Evolutionary conservation across 2,329 filamentous ascomycete genomes (phyloP).

Genomic region (Pestalotiopsis sp.): DNA sequence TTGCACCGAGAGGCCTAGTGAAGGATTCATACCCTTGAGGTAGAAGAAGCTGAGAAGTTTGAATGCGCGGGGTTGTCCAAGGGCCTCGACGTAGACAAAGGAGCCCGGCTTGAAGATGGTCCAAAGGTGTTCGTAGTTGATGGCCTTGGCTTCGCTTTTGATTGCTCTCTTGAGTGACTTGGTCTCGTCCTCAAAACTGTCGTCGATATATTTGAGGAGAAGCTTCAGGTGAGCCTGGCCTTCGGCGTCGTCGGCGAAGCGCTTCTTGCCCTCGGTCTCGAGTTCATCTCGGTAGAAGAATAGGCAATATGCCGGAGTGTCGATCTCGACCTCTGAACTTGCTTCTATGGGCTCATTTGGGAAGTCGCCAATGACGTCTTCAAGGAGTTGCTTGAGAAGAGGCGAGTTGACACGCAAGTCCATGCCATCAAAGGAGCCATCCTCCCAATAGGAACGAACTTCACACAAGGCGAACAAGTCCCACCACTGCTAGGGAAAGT

Average conservation of each 20-base stretch:
- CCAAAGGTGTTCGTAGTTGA: constrained; percentile 32
- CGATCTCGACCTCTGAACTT: constrained; percentile 25
- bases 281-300: constrained; percentile 30
- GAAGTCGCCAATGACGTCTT: constrained; percentile 31
- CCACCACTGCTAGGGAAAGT: constrained; percentile 26
- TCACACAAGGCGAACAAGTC: constrained; percentile 32
- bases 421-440: constrained; percentile 22
- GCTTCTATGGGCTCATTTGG: constrained; percentile 22
- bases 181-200: constrained; percentile 34
- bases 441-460: constrained; percentile 24
- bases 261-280: constrained; percentile 25
- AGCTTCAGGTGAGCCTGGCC: constrained; percentile 28
- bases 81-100: constrained; percentile 19
- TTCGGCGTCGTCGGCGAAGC: constrained; percentile 30
- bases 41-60: constrained; percentile 31
- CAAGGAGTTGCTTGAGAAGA: constrained; percentile 29
- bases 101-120: constrained; percentile 24
- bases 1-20: constrained; percentile 25
- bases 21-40: constrained; percentile 20
- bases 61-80: constrained; percentile 32
- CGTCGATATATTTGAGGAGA: constrained; percentile 33
- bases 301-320: constrained; percentile 28
- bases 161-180: constrained; percentile 28
- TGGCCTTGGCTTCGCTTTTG: constrained; percentile 25
- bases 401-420: constrained; percentile 31